Conservation (phyloP, 495 filamentous ascomycete genomes). For the Xanthoparmelia taractica region DNA sequence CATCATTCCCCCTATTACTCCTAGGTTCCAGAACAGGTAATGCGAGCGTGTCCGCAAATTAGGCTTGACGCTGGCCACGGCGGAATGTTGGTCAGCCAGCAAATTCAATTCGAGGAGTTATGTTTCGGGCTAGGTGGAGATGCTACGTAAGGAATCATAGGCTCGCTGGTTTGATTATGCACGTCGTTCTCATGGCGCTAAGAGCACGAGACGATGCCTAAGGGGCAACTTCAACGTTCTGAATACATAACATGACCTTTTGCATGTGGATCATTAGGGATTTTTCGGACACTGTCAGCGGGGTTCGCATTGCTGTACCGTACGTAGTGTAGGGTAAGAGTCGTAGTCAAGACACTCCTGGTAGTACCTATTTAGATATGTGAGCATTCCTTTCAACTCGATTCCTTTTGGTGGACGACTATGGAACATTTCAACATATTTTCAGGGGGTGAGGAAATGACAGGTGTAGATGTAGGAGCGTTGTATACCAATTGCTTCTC, state of each 20-base stretch:
- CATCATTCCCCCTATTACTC: conserved; percentile 1
- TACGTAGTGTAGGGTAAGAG: background rate
- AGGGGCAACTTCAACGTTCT: background rate
- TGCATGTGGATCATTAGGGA: background rate
- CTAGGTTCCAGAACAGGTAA: background rate
- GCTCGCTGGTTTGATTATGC: background rate
- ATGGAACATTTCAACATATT: background rate
- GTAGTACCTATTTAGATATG: background rate
- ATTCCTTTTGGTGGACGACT: background rate
- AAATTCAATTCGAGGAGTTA: background rate
- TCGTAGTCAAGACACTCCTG: background rate
- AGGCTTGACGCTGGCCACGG: background rate
- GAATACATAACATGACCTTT: background rate
- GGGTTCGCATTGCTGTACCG: background rate
- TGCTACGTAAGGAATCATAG: background rate
- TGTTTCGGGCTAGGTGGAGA: background rate
- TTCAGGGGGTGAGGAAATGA: background rate
- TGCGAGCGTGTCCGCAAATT: background rate
- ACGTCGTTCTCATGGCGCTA: background rate
- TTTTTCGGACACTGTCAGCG: background rate
- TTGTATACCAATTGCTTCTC: background rate
- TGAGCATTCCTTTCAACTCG: background rate
- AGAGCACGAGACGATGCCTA: background rate
- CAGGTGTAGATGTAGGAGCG: background rate
- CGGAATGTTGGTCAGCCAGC: background rate